phyloP scores from a whole-genome alignment of 2,329 filamentous ascomycete genomes.

The Catunica adiposa region DNA sequence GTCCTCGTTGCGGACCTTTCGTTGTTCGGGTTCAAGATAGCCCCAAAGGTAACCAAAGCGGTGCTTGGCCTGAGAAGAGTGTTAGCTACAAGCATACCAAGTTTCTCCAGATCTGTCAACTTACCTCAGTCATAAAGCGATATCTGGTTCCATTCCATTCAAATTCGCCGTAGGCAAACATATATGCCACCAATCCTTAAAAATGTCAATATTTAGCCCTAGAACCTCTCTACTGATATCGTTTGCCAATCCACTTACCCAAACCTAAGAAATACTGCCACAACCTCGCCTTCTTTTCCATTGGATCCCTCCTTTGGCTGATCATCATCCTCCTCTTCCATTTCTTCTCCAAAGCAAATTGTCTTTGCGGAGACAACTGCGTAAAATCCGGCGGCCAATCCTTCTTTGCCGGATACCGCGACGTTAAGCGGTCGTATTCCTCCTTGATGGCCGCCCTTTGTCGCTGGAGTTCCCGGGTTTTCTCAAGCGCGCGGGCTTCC shows the following conservation, averaged over 20 bases:
- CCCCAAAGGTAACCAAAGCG: constrained; percentile 24
- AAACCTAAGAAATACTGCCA: constrained; percentile 43
- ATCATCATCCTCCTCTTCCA: constrained; percentile 54
- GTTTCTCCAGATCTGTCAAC: not conserved
- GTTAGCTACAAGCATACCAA: not conserved
- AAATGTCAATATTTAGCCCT: not conserved
- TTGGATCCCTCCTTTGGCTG: constrained; percentile 43
- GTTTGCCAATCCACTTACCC: constrained; percentile 36
- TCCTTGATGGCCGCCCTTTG: not conserved
- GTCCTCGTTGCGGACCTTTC: constrained; percentile 1
- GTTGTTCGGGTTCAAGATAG: constrained; percentile 23
- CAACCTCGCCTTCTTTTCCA: constrained; percentile 48
- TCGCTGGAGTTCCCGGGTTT: constrained; percentile 14
- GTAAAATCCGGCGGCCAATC: constrained; percentile 65
- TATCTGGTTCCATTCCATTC: constrained; percentile 29
- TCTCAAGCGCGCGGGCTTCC: constrained; percentile 1
- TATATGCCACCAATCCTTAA: constrained; percentile 23
- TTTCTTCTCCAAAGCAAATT: constrained; percentile 63
- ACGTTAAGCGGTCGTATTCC: constrained; percentile 22
- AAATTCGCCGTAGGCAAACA: constrained; percentile 28
- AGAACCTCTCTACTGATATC: not conserved
- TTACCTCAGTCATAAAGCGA: constrained; percentile 27
- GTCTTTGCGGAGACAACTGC: constrained; percentile 51
- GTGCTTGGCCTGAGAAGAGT: constrained; percentile 4
- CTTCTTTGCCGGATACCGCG: constrained; percentile 50